Conservation (phyloP, 2,329 filamentous ascomycete species). For the Colletotrichum salicis region DNA sequence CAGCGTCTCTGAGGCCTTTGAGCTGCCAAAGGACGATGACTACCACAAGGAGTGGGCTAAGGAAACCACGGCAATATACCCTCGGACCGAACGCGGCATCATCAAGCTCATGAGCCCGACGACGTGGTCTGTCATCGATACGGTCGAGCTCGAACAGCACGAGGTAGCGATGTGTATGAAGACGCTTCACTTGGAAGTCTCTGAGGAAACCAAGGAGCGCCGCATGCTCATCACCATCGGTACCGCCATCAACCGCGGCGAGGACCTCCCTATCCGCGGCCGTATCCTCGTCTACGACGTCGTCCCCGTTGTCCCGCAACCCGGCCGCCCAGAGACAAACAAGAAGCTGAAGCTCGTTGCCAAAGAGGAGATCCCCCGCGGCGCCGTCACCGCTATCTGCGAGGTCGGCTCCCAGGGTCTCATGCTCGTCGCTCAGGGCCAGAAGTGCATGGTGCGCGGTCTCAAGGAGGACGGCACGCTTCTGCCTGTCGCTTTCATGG, state of each 20-base stretch:
- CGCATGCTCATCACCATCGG: constrained; percentile 85
- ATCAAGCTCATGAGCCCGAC: constrained; percentile 83
- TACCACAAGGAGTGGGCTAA: constrained; percentile 83
- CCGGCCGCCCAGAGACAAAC: constrained; percentile 85
- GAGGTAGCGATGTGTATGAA: constrained; percentile 86
- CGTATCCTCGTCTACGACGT: constrained; percentile 92
- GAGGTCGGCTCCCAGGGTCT: constrained; percentile 89
- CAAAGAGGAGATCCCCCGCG: constrained; percentile 90
- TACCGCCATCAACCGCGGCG: constrained; percentile 85
- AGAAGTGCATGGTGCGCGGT: constrained; percentile 96
- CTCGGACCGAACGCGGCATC: constrained; percentile 75
- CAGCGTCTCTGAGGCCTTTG: constrained; percentile 75
- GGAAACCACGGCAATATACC: constrained; percentile 73
- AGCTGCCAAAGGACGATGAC: constrained; percentile 87
- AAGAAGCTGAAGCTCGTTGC: constrained; percentile 86
- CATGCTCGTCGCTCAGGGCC: constrained; percentile 89
- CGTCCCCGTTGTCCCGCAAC: constrained; percentile 90
- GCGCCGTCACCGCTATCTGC: constrained; percentile 87
- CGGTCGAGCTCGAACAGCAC: constrained; percentile 75
- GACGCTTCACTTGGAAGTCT: constrained; percentile 86
- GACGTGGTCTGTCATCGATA: constrained; percentile 83
- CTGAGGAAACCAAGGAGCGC: constrained; percentile 88
- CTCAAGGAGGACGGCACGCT: constrained; percentile 95
- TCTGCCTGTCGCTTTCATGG: constrained; percentile 94
- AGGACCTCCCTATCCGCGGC: constrained; percentile 88